Evolutionary conservation across 73 alveolate species (phyloP).

Genomic region (Uronychia setigera): DNA sequence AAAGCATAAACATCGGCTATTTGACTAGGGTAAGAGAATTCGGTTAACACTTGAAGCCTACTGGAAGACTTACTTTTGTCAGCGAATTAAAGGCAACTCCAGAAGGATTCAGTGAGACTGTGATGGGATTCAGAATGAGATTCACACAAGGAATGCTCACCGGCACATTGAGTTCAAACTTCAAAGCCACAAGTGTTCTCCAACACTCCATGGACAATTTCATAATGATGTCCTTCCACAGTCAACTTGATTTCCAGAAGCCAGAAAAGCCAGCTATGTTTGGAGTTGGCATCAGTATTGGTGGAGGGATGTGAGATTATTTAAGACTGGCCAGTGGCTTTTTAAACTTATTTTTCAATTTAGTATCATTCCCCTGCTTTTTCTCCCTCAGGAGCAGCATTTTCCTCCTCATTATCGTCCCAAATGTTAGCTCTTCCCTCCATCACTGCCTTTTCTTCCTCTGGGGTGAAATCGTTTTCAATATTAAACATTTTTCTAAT

Average conservation of each 20-base stretch:
- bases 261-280: conserved; percentile 64
- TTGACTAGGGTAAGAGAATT: conserved; percentile 12
- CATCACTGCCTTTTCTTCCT: conserved; percentile 47
- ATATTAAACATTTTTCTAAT: conserved; percentile 32
- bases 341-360: too few relatives aligned
- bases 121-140: conserved; percentile 53
- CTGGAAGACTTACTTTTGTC: conserved; percentile 27
- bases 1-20: conserved; percentile 44
- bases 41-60: neutral
- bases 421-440: conserved; percentile 63
- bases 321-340: neutral
- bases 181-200: conserved; percentile 47
- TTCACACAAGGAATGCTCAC: conserved; percentile 47
- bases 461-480: conserved; percentile 57
- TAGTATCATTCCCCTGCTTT: neutral
- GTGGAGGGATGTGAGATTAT: conserved; percentile 42
- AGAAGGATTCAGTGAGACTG: conserved; percentile 56
- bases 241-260: conserved; percentile 45
- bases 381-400: neutral
- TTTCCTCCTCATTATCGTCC: conserved; percentile 50
- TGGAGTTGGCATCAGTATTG: conserved; percentile 50
- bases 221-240: conserved; percentile 20
- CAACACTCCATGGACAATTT: conserved; percentile 28
- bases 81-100: conserved; percentile 40
- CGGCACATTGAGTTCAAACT: conserved; percentile 49